Percentiles rank a stretch among this genome's conserved stretches.
phyloP scores from a whole-genome alignment of 2,329 filamentous ascomycete species.

The Fusarium nanum region DNA sequence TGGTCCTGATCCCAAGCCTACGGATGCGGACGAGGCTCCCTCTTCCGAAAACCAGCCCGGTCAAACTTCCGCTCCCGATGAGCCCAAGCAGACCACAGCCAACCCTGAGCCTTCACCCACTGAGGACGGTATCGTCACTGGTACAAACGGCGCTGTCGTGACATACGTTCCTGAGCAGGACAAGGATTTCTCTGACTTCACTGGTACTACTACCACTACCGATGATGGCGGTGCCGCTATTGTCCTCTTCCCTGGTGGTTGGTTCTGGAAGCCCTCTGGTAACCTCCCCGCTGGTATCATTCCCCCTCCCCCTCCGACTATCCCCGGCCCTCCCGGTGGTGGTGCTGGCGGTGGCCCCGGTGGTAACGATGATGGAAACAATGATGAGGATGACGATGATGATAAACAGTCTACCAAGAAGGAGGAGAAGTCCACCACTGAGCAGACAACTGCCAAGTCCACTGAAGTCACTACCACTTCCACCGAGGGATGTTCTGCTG shows the following conservation, averaged over 20 bases:
- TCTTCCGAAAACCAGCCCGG: neutral
- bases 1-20: neutral
- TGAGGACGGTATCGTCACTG: conserved; percentile 12
- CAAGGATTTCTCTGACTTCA: conserved; percentile 14
- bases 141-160: conserved; percentile 6
- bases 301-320: neutral
- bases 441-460: neutral
- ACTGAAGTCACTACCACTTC: conserved; percentile 16
- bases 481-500: conserved; percentile 7
- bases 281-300: neutral
- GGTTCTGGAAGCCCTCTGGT: conserved; percentile 21
- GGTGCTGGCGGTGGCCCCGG: neutral
- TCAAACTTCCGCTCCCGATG: neutral
- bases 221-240: conserved; percentile 17
- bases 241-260: conserved; percentile 12
- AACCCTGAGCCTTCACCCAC: neutral
- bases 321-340: neutral
- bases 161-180: conserved; percentile 17
- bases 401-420: conserved; percentile 1
- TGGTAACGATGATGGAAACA: neutral
- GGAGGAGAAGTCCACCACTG: conserved; percentile 10
- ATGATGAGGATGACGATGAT: neutral
- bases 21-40: neutral
- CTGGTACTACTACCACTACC: conserved; percentile 16
- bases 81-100: conserved; percentile 12